These are phyloP conservation scores for Fagus sylvatica DNA, from an alignment of 306 rosid species.

Conservation along the genomic window DNA sequence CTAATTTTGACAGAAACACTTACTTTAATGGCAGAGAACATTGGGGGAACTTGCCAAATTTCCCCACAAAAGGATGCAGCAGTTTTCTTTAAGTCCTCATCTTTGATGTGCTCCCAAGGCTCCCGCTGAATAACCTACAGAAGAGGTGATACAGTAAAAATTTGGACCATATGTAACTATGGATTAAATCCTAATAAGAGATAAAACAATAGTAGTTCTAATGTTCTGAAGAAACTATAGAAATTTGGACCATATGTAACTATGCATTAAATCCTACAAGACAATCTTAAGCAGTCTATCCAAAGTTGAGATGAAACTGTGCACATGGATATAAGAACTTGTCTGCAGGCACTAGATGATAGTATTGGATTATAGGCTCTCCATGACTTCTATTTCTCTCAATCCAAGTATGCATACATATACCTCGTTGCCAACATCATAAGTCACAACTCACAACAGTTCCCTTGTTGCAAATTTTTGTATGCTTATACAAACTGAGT, in stretches of 20 bases:
- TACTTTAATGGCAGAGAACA: constrained; percentile 99
- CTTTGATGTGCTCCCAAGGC: constrained; percentile 98
- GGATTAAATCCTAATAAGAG: background rate
- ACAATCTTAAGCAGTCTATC: background rate
- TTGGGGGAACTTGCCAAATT: constrained; percentile 99
- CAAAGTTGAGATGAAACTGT: background rate
- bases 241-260: too few species aligned
- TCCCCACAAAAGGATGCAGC: constrained; percentile 81
- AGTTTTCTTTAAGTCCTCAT: constrained; percentile 72
- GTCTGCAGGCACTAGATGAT: background rate
- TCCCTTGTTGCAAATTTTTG: background rate
- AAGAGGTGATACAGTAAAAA: constrained; percentile 28
- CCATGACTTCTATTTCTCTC: background rate
- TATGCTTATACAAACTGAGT: background rate
- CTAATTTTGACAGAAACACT: constrained; percentile 26
- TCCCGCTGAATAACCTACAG: constrained; percentile 95
- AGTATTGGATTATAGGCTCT: background rate
- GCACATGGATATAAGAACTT: constrained; percentile 10
- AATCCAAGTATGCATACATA: background rate
- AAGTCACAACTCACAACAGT: constrained; percentile 1
- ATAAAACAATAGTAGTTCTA: background rate
- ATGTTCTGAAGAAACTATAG: background rate
- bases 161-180: background rate
- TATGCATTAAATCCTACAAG: background rate
- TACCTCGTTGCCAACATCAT: background rate